These are phyloP conservation scores for Aspergillus saccharolyticus DNA, from an alignment of 495 filamentous ascomycete genomes.

Conservation along the genomic window DNA sequence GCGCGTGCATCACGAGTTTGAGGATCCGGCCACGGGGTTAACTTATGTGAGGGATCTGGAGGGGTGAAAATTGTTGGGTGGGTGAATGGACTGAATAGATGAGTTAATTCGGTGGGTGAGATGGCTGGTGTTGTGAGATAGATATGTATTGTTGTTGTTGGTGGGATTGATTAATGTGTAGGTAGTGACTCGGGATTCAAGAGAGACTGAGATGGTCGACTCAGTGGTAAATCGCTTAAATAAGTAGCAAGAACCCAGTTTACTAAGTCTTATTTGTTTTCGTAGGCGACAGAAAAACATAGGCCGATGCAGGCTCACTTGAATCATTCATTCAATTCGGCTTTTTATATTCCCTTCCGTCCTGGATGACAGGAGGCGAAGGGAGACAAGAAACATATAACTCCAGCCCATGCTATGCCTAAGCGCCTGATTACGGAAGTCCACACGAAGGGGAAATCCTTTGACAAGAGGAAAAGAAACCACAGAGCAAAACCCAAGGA, in stretches of 20 bases:
- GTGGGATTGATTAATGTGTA: too few species aligned
- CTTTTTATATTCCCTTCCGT: not conserved
- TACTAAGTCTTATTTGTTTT: too few species aligned
- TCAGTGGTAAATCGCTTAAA: too few species aligned
- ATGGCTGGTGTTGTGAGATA: too few species aligned
- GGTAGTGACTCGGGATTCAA: too few species aligned
- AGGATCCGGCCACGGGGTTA: not conserved
- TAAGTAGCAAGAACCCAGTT: too few species aligned
- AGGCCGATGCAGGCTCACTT: too few species aligned
- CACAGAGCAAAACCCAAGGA: not conserved
- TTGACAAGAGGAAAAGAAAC: slow-evolving; percentile 2
- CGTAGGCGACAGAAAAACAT: too few species aligned
- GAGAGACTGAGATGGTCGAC: too few species aligned
- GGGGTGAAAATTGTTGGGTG: not conserved
- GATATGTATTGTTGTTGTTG: too few species aligned
- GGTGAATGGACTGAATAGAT: too few species aligned
- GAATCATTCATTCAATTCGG: not conserved
- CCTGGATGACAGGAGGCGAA: not conserved
- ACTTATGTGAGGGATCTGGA: not conserved
- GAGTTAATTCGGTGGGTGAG: too few species aligned
- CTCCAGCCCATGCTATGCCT: slow-evolving; percentile 32
- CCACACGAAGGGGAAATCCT: slow-evolving; percentile 11
- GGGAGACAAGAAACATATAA: not conserved
- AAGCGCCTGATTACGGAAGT: slow-evolving; percentile 20
- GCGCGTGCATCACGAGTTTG: not conserved